Evolutionary conservation across 2,329 filamentous ascomycete species (phyloP), one percentile per base, ranked within the genome.

Genomic region (Coccinonectria pachysandricola): DNA sequence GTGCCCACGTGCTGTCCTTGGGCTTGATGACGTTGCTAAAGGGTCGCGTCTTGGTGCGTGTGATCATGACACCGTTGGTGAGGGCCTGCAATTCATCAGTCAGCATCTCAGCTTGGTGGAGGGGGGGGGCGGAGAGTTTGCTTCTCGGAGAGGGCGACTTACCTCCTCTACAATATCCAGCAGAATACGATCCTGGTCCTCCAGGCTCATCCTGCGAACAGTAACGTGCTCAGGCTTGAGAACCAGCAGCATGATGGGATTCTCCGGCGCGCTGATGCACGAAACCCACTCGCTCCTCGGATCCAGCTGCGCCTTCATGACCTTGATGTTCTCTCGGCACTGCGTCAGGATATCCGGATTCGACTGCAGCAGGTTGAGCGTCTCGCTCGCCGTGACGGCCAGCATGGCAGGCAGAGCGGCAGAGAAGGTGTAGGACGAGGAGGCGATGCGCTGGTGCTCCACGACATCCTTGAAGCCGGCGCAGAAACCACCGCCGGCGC

Each of bases 121-220:
- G n/a, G n/a, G n/a, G n/a, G n/a, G n/a, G n/a, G n/a, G n/a, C n/a
- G n/a, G n/a, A n/a, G n/a, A n/a, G n/a, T n/a, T n/a, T n/a, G n/a
- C n/a, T n/a, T n/a, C n/a, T n/a, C n/a, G n/a, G n/a, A n/a, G n/a
- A n/a, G n/a, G 11, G 12, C 8, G 19, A 54, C 71, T 46, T 67
- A 92, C 87, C 79, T 98, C 91, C 34, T 98, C 92, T n/a, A 94
- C 85, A 39, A 84, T 79, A 45, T 98, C 91, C 47, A 92, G 78
- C 32, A 98, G 58, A 11, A 96, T 56, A 31, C 75, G 71, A 46
- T 94, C 85, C 57, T 96, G 85, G 36, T 95, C 88, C 17, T 78
- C 70, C 7, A 71, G 53, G 9, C 64, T 73, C 30, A 93, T 59
- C 22, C 71, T 73, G 47, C 80, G 75, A 1, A 75, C 68, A 26